These are phyloP conservation scores for Fraxinus dipetala DNA, from an alignment of 305 asterid genomes.

Conservation along the genomic window DNA sequence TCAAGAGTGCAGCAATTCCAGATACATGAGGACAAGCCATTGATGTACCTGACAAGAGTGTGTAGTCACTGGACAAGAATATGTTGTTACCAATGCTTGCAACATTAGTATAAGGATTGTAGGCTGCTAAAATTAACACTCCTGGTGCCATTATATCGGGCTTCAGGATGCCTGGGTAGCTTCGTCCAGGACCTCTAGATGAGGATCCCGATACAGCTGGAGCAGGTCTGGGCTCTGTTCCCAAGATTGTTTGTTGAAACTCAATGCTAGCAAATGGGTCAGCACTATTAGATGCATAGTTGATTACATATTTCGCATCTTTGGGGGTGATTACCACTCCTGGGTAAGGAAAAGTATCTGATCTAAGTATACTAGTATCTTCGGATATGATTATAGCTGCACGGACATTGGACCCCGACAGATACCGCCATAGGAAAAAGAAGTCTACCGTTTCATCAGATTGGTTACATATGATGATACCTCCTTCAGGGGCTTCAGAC, in stretches of 20 bases:
- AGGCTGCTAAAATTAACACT: conserved; percentile 53
- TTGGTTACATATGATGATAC: conserved; percentile 39
- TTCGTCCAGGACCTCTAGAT: conserved; percentile 53
- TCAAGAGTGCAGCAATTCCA: conserved; percentile 45
- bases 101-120: conserved; percentile 21
- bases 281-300: conserved; percentile 7
- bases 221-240: conserved; percentile 51
- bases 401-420: conserved; percentile 25
- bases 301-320: conserved; percentile 19
- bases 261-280: conserved; percentile 42
- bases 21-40: conserved; percentile 55
- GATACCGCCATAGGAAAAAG: conserved; percentile 18
- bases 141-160: conserved; percentile 77
- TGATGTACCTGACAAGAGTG: conserved; percentile 46
- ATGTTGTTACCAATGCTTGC: conserved; percentile 36
- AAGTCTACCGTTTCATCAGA: conserved; percentile 11
- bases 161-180: conserved; percentile 48
- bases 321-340: conserved; percentile 18
- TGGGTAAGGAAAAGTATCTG: background rate
- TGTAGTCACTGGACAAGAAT: conserved; percentile 39
- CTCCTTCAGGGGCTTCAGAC: conserved; percentile 28
- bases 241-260: conserved; percentile 51
- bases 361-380: background rate
- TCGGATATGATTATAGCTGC: conserved; percentile 13
- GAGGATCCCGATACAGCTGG: conserved; percentile 50